Evolutionary conservation across 345 rosid species (phyloP).

Genomic region (Kandelia obovata): DNA sequence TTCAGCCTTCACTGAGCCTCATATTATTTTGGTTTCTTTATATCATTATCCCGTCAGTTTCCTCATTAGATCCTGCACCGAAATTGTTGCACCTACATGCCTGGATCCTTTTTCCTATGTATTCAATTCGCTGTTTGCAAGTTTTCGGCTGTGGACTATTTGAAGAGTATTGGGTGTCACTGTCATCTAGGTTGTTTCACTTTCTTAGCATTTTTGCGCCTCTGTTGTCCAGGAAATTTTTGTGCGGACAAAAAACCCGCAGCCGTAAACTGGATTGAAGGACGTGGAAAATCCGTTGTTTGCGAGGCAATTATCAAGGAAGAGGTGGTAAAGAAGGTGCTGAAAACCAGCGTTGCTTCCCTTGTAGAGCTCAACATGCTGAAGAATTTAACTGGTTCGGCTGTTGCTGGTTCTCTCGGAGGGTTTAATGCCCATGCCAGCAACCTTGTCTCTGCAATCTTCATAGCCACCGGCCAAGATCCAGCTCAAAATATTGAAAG

Average conservation of each 20-base stretch:
- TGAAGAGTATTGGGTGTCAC: background rate
- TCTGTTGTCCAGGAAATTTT: conserved; percentile 47
- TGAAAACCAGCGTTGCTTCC: conserved; percentile 68
- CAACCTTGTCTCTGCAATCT: conserved; percentile 80
- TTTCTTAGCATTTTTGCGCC: background rate
- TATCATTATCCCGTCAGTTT: too few species aligned
- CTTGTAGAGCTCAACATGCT: conserved; percentile 81
- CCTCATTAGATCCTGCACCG: too few species aligned
- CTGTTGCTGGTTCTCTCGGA: conserved; percentile 80
- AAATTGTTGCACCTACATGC: too few species aligned
- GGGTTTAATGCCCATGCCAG: conserved; percentile 92
- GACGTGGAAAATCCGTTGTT: conserved; percentile 84
- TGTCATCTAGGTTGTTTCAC: background rate
- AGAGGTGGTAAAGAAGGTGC: conserved; percentile 67
- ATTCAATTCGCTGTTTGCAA: too few species aligned
- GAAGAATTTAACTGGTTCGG: conserved; percentile 81
- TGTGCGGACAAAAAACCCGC: conserved; percentile 94
- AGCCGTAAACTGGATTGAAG: conserved; percentile 95
- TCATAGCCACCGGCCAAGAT: conserved; percentile 86
- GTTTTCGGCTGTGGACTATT: background rate
- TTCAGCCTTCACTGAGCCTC: too few species aligned
- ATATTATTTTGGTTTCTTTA: too few species aligned
- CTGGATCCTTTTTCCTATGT: too few species aligned
- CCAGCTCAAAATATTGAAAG: conserved; percentile 91
- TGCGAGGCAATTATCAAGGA: conserved; percentile 81